Percentiles rank a stretch among this genome's conserved stretches.
Conservation (phyloP, 768 basidiomycete species). For the Lentinula sp. region DNA sequence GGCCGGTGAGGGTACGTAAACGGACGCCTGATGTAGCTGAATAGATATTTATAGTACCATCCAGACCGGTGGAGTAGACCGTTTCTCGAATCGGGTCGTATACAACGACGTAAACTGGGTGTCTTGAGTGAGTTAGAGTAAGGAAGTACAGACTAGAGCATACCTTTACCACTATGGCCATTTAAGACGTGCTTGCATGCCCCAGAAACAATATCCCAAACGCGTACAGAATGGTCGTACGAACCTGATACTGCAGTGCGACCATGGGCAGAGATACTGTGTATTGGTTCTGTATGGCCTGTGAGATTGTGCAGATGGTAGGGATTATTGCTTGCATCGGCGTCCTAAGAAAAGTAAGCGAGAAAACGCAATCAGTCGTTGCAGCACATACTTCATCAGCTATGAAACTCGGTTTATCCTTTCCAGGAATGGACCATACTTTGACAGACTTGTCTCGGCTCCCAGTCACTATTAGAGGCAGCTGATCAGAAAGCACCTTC, state of each 20-base stretch:
- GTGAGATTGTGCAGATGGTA: constrained; percentile 80
- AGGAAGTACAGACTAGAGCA: not conserved
- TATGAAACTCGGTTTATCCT: not conserved
- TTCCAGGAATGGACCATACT: constrained; percentile 46
- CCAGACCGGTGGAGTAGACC: constrained; percentile 97
- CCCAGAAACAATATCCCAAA: constrained; percentile 91
- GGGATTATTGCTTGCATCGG: constrained; percentile 48
- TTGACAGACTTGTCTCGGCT: constrained; percentile 64
- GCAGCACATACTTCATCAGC: not conserved
- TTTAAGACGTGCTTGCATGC: constrained; percentile 73
- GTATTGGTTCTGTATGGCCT: constrained; percentile 88
- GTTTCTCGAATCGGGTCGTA: constrained; percentile 52
- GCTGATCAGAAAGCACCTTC: constrained; percentile 63
- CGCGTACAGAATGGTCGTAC: constrained; percentile 90
- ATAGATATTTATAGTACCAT: constrained; percentile 95
- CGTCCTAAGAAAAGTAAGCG: not conserved
- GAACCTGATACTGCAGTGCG: constrained; percentile 90
- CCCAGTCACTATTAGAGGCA: constrained; percentile 68
- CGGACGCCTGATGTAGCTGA: constrained; percentile 77
- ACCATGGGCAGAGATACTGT: constrained; percentile 87
- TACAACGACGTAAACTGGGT: constrained; percentile 22
- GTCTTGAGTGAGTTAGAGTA: no score
- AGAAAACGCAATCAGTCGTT: not conserved
- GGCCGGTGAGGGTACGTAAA: constrained; percentile 77
- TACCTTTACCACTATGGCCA: constrained; percentile 80